Conservation (phyloP, 2,329 filamentous ascomycete genomes). For the Malbranchea cinnamomea region DNA sequence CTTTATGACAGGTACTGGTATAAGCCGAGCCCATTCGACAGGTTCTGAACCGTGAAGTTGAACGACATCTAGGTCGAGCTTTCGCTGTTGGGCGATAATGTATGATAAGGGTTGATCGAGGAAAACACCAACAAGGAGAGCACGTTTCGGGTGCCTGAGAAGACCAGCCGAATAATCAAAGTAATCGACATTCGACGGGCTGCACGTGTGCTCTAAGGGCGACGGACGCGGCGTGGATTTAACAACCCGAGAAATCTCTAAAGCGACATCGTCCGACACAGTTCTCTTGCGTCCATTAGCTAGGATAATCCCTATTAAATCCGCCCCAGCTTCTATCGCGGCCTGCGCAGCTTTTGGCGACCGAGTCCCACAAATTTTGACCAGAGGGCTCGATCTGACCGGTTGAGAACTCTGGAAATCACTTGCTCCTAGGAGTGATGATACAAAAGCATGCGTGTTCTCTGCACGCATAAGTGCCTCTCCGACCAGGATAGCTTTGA, state of each 20-base stretch:
- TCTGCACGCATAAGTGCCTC: constrained; percentile 90
- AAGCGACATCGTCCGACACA: constrained; percentile 62
- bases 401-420: constrained; percentile 12
- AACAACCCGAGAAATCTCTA: constrained; percentile 65
- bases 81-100: constrained; percentile 60
- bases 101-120: constrained; percentile 77
- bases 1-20: constrained; percentile 82
- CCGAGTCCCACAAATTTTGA: constrained; percentile 92
- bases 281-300: constrained; percentile 68
- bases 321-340: constrained; percentile 74
- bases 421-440: constrained; percentile 55
- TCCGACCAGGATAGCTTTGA: constrained; percentile 84
- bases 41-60: constrained; percentile 90
- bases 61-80: constrained; percentile 69
- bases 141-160: constrained; percentile 40
- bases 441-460: constrained; percentile 70
- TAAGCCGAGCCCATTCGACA: constrained; percentile 74
- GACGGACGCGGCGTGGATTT: constrained; percentile 34
- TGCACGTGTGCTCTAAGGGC: constrained; percentile 4
- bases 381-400: constrained; percentile 39
- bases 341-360: constrained; percentile 63
- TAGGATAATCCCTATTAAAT: constrained; percentile 85
- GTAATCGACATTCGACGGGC: constrained; percentile 40
- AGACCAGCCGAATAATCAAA: constrained; percentile 45
- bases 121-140: constrained; percentile 85